phyloP scores from a whole-genome alignment of 176 grass and related monocot genomes.

The Rhynchospora breviuscula region DNA sequence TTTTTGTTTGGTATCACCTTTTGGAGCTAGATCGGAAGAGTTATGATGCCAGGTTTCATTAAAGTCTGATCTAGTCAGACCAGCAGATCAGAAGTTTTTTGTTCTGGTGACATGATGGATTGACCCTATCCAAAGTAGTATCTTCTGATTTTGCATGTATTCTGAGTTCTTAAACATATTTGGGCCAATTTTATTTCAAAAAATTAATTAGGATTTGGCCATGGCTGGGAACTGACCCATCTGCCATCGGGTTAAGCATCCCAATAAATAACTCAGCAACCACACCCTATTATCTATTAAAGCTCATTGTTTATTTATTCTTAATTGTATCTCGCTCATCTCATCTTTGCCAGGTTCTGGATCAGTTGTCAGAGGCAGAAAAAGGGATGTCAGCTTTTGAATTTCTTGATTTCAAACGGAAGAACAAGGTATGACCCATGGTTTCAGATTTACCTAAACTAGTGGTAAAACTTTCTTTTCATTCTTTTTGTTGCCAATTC shows the following conservation, averaged over 20 bases:
- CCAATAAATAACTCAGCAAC: constrained; percentile 11
- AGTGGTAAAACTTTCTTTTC: constrained; percentile 17
- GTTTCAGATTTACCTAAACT: constrained; percentile 27
- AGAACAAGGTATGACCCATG: constrained; percentile 55
- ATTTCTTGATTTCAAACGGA: constrained; percentile 88
- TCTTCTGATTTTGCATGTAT: neutral
- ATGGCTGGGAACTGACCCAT: constrained; percentile 17
- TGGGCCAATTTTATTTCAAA: neutral
- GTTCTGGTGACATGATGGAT: neutral
- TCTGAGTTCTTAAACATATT: neutral
- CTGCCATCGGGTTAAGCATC: constrained; percentile 13
- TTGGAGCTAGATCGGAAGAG: constrained; percentile 6
- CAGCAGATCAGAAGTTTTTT: constrained; percentile 10
- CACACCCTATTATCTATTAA: neutral
- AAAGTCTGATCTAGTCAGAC: constrained; percentile 2
- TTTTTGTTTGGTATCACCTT: neutral
- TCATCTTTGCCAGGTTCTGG: constrained; percentile 58
- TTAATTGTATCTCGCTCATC: constrained; percentile 22
- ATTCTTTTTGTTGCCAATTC: constrained; percentile 19
- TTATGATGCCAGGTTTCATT: constrained; percentile 12
- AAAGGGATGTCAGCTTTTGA: constrained; percentile 73
- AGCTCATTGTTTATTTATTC: constrained; percentile 11
- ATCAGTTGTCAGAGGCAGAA: constrained; percentile 83
- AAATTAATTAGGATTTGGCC: neutral
- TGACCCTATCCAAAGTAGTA: neutral